Conservation (phyloP, 805 yeast genomes). For the Komagataella phaffii region DNA sequence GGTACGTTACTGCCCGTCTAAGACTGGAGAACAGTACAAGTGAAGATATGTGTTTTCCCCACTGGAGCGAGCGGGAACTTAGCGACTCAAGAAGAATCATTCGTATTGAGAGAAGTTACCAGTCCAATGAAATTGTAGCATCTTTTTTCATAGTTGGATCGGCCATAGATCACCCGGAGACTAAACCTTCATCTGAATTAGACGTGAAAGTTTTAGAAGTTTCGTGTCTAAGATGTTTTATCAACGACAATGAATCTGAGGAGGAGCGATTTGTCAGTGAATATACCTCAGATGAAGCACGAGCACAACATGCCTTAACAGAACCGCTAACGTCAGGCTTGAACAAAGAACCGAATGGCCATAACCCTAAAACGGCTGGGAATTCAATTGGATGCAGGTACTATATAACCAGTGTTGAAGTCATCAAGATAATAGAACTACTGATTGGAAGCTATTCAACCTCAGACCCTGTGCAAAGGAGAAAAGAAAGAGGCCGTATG, state of each 20-base stretch:
- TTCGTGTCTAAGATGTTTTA: slow-evolving; percentile 36
- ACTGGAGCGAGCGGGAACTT: slow-evolving; percentile 32
- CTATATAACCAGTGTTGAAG: slow-evolving; percentile 57
- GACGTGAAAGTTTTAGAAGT: slow-evolving; percentile 26
- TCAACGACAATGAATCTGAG: no score
- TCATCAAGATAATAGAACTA: slow-evolving; percentile 49
- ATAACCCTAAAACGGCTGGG: no score
- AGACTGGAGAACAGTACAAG: slow-evolving; percentile 29
- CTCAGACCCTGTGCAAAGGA: slow-evolving; percentile 31
- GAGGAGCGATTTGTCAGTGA: slow-evolving; percentile 7
- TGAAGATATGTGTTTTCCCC: slow-evolving; percentile 32
- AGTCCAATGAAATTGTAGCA: slow-evolving; percentile 30
- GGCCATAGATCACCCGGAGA: slow-evolving; percentile 31
- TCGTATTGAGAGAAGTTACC: slow-evolving; percentile 40
- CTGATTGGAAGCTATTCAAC: slow-evolving; percentile 33
- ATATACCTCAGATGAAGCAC: no score
- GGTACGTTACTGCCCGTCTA: slow-evolving; percentile 32
- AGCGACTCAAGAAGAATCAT: slow-evolving; percentile 42
- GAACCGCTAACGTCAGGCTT: no score
- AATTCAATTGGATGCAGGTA: slow-evolving; percentile 12
- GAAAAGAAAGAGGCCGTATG: slow-evolving; percentile 52
- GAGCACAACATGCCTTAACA: no score
- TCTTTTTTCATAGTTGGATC: slow-evolving; percentile 37
- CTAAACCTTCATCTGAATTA: slow-evolving; percentile 27
- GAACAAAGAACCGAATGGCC: no score